Evolutionary conservation across 495 filamentous ascomycete species (phyloP), one percentile per base, ranked within the genome.

Genomic region (Podospora anserina): DNA sequence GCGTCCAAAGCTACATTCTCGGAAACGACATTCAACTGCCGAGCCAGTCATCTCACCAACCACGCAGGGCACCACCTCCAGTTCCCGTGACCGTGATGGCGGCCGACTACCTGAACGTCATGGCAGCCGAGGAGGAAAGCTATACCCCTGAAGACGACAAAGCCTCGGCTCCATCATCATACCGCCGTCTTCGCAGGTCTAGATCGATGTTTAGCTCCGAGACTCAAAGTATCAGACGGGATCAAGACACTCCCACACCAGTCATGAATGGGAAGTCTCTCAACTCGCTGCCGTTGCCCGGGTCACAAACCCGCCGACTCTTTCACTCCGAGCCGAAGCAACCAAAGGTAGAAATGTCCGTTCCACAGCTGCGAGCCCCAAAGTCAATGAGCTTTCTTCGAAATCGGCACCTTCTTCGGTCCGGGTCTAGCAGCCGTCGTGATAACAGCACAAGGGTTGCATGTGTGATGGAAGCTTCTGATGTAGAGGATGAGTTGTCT

Each of bases 161-260:
- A 63, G 82, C 84, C 5, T 90, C 88, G 11, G 81, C 82, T 18
- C 89, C 90, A 20, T 93, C 91, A 2, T 93, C 91, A 1, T 93
- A 89, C 70, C 86, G 88, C n/a, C 88, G 84, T 63, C 80, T 94
- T 62, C 88, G 88, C 62, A 91, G 88, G 73, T 86, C 92, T 16
- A 89, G 84, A 72, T 93, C 91, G 0, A 87, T 92, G 87, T 88
- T 91, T 70, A 82, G 86, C 15, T 80, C 82, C 55, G 84, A 82
- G 44, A 76, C 81, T 44, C 74, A 79, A 5, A 74, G 68, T 2
- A 64, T 64, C 23, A 66, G 66, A 20, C 63, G 32, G 18, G 66
- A 64, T 30, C 68, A 71, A 1, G 69, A 69, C 2, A 61, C 63
- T n/a, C 55, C 68, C 7, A 11, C n/a, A 18, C 63, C 57, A 4